These are phyloP conservation scores for Isabelozyma gotoi DNA, from an alignment of 805 yeast genomes.

Conservation along the genomic window DNA sequence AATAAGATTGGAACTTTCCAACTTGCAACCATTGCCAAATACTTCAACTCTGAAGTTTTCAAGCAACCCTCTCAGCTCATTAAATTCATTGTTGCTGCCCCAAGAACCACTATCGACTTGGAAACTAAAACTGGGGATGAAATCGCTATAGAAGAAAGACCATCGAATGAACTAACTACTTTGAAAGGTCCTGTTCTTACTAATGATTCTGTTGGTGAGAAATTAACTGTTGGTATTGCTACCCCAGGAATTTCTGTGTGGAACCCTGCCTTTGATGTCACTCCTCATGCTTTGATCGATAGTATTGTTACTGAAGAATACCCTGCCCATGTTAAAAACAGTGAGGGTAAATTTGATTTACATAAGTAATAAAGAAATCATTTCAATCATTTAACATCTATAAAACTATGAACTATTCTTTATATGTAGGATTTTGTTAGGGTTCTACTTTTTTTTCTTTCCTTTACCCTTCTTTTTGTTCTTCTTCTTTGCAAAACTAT, in stretches of 20 bases:
- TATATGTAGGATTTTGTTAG: no score
- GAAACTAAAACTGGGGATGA: conserved; percentile 65
- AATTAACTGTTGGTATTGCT: conserved; percentile 69
- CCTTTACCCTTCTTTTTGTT: no score
- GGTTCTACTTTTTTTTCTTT: conserved; percentile 2
- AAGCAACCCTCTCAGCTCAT: conserved; percentile 29
- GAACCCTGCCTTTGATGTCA: conserved; percentile 96
- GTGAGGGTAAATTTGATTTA: conserved; percentile 51
- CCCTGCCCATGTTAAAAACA: conserved; percentile 47
- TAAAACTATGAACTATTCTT: no score
- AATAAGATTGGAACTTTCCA: conserved; percentile 96
- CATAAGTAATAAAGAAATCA: conserved; percentile 6
- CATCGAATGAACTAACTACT: conserved; percentile 72
- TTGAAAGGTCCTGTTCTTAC: conserved; percentile 56
- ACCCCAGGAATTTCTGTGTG: conserved; percentile 84
- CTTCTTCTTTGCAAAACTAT: not conserved
- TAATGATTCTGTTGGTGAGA: conserved; percentile 30
- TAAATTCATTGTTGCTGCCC: conserved; percentile 92
- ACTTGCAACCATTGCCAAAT: conserved; percentile 69
- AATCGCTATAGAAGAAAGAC: conserved; percentile 86
- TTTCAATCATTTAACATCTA: not conserved
- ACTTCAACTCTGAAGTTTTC: conserved; percentile 25
- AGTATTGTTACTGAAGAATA: conserved; percentile 85
- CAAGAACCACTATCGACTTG: conserved; percentile 84
- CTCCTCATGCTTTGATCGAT: conserved; percentile 80